Conservation (phyloP, 2,329 filamentous ascomycete species). For the Ilyonectria destructans region DNA sequence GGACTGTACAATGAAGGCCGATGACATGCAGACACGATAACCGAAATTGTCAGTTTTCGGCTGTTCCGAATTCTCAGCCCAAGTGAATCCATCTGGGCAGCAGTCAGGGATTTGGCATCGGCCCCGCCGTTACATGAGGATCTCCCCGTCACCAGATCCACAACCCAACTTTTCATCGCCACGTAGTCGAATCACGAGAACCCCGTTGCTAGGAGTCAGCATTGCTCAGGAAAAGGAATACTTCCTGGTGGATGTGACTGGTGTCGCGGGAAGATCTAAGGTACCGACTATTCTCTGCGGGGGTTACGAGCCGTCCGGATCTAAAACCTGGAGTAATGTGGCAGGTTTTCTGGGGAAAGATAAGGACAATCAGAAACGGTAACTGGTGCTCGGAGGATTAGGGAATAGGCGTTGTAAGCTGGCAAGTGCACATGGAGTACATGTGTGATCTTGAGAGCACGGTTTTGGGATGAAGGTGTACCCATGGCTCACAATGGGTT, state of each 20-base stretch:
- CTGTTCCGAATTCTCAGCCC: background rate
- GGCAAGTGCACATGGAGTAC: background rate
- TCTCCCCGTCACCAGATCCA: background rate
- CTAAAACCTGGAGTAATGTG: slow-evolving; percentile 29
- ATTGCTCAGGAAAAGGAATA: background rate
- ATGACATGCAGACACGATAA: background rate
- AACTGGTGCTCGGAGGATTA: background rate
- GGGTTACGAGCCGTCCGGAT: slow-evolving; percentile 14
- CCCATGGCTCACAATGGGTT: background rate
- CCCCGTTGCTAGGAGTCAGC: background rate
- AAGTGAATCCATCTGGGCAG: background rate
- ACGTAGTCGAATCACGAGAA: background rate
- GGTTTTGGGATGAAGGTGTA: background rate
- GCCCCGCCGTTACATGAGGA: background rate
- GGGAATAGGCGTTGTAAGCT: background rate
- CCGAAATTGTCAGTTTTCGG: background rate
- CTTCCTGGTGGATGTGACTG: background rate
- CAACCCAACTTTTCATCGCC: background rate
- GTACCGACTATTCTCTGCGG: slow-evolving; percentile 9
- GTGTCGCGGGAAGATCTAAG: background rate
- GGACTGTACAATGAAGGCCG: background rate
- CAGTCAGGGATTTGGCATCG: background rate
- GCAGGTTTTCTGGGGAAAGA: slow-evolving; percentile 17
- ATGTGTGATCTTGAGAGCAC: background rate
- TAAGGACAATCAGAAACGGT: slow-evolving; percentile 9